A percentile compares a stretch with the other conserved stretches of the same genome.
These are phyloP conservation scores for Abelmoschus esculentus DNA, from an alignment of 345 rosid species.

Conservation along the genomic window DNA sequence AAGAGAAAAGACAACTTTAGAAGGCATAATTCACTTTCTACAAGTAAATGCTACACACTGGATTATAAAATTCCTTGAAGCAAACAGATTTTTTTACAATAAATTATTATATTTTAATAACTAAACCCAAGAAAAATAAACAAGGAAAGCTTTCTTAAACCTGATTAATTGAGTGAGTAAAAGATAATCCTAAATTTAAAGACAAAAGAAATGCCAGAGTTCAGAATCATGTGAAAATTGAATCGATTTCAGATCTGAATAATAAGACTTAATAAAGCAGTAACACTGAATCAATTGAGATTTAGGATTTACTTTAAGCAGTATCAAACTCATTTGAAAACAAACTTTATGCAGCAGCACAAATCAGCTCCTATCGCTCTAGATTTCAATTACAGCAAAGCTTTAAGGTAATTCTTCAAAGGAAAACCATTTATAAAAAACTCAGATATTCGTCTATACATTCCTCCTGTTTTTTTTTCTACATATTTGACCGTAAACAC, in stretches of 20 bases:
- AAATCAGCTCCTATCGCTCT: not conserved
- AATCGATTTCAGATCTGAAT: not conserved
- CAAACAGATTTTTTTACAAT: constrained; percentile 19
- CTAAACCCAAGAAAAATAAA: not conserved
- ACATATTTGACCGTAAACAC: not conserved
- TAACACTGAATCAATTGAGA: not conserved
- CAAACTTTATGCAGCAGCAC: not conserved
- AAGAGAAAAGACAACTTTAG: not conserved
- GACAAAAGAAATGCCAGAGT: not conserved
- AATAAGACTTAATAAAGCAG: not conserved
- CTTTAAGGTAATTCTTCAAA: not conserved
- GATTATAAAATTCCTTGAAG: not conserved
- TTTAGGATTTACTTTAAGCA: not conserved
- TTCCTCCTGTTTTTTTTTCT: not conserved
- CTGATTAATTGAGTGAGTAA: not conserved
- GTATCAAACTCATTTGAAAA: not conserved
- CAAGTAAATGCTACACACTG: not conserved
- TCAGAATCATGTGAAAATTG: not conserved
- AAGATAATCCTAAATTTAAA: not conserved
- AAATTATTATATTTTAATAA: not conserved
- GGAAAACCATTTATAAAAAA: not conserved
- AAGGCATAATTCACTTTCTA: not conserved
- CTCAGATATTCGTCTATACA: not conserved
- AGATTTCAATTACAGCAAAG: not conserved
- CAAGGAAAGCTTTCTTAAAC: not conserved